Percentiles rank a stretch among this genome's conserved stretches.
phyloP scores from a whole-genome alignment of 768 basidiomycete genomes.

The Dictyophora rubrovolvata region DNA sequence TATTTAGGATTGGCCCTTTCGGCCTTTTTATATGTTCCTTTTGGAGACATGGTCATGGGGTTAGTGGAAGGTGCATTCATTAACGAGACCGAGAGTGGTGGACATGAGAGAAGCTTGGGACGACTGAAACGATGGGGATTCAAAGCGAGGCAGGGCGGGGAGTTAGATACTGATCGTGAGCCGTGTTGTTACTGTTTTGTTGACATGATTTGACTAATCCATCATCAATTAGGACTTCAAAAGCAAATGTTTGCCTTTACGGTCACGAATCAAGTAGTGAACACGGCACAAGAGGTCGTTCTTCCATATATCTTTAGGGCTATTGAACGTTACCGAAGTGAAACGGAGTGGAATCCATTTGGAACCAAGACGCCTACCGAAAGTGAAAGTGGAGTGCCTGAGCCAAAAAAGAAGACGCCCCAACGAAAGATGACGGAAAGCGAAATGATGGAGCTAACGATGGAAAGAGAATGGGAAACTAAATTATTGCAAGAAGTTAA shows the following conservation, averaged over 20 bases:
- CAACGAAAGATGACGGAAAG: conserved; percentile 26
- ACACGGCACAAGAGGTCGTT: conserved; percentile 69
- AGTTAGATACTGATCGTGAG: conserved; percentile 3
- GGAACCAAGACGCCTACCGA: neutral
- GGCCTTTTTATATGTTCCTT: conserved; percentile 94
- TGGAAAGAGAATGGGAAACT: conserved; percentile 48
- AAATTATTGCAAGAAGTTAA: conserved; percentile 73
- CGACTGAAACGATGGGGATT: conserved; percentile 7
- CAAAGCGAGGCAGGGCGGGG: conserved; percentile 17
- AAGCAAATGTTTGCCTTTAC: conserved; percentile 91
- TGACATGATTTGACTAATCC: neutral
- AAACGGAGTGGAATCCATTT: conserved; percentile 25
- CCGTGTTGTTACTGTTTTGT: neutral
- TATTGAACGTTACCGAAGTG: conserved; percentile 38
- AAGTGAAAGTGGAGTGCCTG: conserved; percentile 12
- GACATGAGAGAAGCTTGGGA: neutral
- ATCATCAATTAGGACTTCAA: conserved; percentile 38
- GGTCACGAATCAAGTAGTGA: conserved; percentile 79
- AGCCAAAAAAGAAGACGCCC: neutral
- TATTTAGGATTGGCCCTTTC: conserved; percentile 86
- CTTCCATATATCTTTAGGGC: conserved; percentile 68
- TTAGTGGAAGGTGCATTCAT: conserved; percentile 23
- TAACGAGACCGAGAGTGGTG: neutral
- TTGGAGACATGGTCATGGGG: conserved; percentile 76
- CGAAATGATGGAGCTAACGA: conserved; percentile 18